Conservation (phyloP, 2,329 filamentous ascomycete species). For the Aspergillus quadrilineatus region DNA sequence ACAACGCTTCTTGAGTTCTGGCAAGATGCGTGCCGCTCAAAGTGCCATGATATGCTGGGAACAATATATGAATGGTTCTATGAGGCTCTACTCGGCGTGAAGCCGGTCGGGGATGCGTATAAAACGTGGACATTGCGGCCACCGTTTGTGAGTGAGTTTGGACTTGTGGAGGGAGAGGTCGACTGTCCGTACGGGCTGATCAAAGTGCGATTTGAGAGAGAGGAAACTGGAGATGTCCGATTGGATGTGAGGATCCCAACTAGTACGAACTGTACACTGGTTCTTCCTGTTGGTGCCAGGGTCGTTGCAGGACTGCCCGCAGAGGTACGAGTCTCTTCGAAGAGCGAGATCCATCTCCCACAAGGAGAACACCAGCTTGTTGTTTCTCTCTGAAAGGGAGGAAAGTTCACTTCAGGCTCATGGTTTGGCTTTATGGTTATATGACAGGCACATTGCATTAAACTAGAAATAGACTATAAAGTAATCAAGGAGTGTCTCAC, state of each 20-base stretch:
- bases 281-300: neutral
- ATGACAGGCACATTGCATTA: too few relatives aligned
- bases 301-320: neutral
- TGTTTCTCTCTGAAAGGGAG: neutral
- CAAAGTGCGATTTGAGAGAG: neutral
- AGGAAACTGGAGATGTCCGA: neutral
- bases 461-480: too few relatives aligned
- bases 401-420: too few relatives aligned
- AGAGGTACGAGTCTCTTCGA: neutral
- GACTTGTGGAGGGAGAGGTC: slow-evolving; percentile 22
- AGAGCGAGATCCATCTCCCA: neutral
- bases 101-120: slow-evolving; percentile 41
- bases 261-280: neutral
- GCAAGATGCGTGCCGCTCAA: slow-evolving; percentile 75
- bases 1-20: slow-evolving; percentile 80
- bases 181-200: slow-evolving; percentile 25
- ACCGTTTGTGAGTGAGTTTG: slow-evolving; percentile 43
- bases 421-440: too few relatives aligned
- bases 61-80: slow-evolving; percentile 54
- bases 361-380: neutral
- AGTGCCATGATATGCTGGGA: slow-evolving; percentile 56
- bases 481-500: too few relatives aligned
- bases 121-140: slow-evolving; percentile 42
- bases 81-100: slow-evolving; percentile 41
- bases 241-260: neutral